Evolutionary conservation across 140 eudicot species (phyloP), one percentile per base, ranked within the genome.

Genomic region (Stevia rebaudiana): DNA sequence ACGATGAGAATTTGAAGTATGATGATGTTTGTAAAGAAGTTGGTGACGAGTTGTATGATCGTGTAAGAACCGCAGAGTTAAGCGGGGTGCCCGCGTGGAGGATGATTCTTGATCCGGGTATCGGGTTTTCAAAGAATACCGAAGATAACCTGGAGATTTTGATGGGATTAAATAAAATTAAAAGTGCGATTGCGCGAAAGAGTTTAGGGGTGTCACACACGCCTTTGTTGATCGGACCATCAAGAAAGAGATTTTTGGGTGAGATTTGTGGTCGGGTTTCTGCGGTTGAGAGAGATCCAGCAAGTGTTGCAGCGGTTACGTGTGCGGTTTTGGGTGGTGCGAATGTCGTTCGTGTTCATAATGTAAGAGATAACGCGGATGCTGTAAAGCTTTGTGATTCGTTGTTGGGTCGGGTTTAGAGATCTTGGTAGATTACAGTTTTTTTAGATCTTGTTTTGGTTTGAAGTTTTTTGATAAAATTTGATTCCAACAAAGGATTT

Each of bases 81-180:
- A 41, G 82, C 0, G 96, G 96, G 3, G 80, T 92, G 57, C 98
- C 98, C 0, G 89, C 96, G 40, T 92, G 98, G 98, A 77, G 89
- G 81, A 65, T 92, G 10, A 61, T 92, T 41, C 47, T 83, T 33
- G 98, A 92, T 69, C 98, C 98, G 0, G 98, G 98, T 16, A 77
- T 92, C 11, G 98, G 98, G 15, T 92, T 92, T 57, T 92, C 98
- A 5, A 92, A 92, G 82, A 88, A 79, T 13, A 88, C 84, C 0
- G 82, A 81, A 50, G 89, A 83, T 42, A 92, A 88, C 76, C 71
- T 92, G 84, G 98, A 88, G 54, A 77, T 88, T 61, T 72, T 92
- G 30, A 57, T 52, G 74, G 92, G 95, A n/a, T 75, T 92, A 41
- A 68, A 18, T 73, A 69, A 64, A 21, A 81, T 92, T 40, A 78